Evolutionary conservation across 2,329 filamentous ascomycete genomes (phyloP).

Genomic region (Aspergillus costaricaensis): DNA sequence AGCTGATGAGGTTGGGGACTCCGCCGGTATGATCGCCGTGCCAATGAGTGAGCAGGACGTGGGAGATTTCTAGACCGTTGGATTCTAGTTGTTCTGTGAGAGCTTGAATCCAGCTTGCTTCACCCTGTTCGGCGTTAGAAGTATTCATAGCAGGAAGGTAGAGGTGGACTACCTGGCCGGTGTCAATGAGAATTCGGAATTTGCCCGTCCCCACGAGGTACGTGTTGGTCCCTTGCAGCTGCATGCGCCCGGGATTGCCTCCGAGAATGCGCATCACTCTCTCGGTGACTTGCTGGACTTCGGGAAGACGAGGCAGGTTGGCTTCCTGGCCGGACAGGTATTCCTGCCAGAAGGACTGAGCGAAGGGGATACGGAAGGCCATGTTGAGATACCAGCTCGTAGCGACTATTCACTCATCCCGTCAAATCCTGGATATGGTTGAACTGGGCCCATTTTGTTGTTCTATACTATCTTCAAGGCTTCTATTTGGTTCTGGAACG

Average conservation of each 20-base stretch:
- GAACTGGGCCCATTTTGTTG: no score
- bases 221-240: slow-evolving; percentile 43
- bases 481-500: not conserved
- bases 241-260: slow-evolving; percentile 46
- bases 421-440: no score
- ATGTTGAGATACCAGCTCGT: not conserved
- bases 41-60: no score
- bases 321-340: slow-evolving; percentile 17
- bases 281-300: slow-evolving; percentile 42
- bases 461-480: no score
- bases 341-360: slow-evolving; percentile 14
- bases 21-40: no score
- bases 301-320: slow-evolving; percentile 36
- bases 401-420: no score
- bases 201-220: slow-evolving; percentile 40
- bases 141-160: not conserved
- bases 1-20: no score
- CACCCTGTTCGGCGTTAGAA: no score
- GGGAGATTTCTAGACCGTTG: no score
- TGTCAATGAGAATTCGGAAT: slow-evolving; percentile 34
- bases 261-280: slow-evolving; percentile 47
- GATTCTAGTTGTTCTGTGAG: no score
- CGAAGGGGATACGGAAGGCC: slow-evolving; percentile 14
- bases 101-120: no score
- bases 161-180: slow-evolving; percentile 16